Conservation (phyloP, 2,329 filamentous ascomycete genomes). For the Xylariaceae sp. region DNA sequence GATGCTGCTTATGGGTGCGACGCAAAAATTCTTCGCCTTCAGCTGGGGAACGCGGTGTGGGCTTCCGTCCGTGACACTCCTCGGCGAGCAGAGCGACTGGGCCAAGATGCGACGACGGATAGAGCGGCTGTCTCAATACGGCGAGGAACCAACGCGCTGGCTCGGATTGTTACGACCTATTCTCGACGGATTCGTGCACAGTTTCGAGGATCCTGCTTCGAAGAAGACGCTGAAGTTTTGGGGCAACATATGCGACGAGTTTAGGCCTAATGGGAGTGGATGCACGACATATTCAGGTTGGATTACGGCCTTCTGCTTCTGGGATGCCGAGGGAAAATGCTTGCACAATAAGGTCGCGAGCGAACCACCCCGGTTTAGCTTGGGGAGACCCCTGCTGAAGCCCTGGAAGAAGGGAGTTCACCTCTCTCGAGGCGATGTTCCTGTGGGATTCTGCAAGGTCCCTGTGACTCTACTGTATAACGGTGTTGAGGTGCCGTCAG, state of each 20-base stretch:
- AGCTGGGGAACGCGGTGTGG: slow-evolving; percentile 33
- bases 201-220: slow-evolving; percentile 25
- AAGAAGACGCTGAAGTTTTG: slow-evolving; percentile 23
- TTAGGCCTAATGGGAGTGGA: slow-evolving; percentile 28
- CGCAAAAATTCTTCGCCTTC: slow-evolving; percentile 42
- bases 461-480: slow-evolving; percentile 26
- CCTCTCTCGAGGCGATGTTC: slow-evolving; percentile 25
- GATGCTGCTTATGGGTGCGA: slow-evolving; percentile 41
- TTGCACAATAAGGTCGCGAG: slow-evolving; percentile 14
- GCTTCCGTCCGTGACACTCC: slow-evolving; percentile 44
- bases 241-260: slow-evolving; percentile 26
- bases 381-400: no score
- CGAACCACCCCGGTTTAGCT: no score
- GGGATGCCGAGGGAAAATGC: slow-evolving; percentile 25
- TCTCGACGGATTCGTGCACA: slow-evolving; percentile 25
- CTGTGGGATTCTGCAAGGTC: slow-evolving; percentile 28
- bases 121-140: slow-evolving; percentile 17
- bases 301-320: slow-evolving; percentile 34
- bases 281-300: slow-evolving; percentile 29
- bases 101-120: slow-evolving; percentile 18
- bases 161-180: slow-evolving; percentile 22
- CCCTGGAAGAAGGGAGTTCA: slow-evolving; percentile 11
- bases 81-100: slow-evolving; percentile 42
- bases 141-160: slow-evolving; percentile 20
- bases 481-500: slow-evolving; percentile 23